Evolutionary conservation across 108 stramenopile species (phyloP), one percentile per base, ranked within the genome.

Genomic region (Licmophora abbreviata): DNA sequence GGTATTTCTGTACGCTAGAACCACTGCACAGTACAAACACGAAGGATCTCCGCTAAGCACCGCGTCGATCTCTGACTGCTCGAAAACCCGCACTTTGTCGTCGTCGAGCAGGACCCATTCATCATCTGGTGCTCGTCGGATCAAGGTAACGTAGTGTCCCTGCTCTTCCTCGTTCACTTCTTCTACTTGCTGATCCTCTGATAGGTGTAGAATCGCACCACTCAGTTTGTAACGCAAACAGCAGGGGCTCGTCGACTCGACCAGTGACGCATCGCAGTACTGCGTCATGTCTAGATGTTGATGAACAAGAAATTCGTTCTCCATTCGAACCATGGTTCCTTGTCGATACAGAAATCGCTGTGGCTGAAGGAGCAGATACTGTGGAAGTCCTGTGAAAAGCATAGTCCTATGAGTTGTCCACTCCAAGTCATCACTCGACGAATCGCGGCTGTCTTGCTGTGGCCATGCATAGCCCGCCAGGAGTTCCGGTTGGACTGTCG

Each of bases 191-290:
- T 58, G 32, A 20, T 35, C 1, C 25, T 71, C 63, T 15, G 11
- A 22, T 14, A 73, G 53, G 48, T 73, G 72, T 22, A 75, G 29
- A 21, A 75, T 64, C 10, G 42, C 74, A 27, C 68, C 74, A 21
- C 17, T n/a, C 12, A 70, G 25, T 17, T 29, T 15, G 18, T 54
- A 17, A 0, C 23, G 41, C 20, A 41, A 22, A 49, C 32, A 21
- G 21, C 8, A 4, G 11, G 9, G 25, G 21, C 7, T 21, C 9
- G 18, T 8, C 15, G 18, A 46, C 20, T 17, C 33, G 22, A 48
- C 32, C 18, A 18, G 40, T 8, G 57, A 48, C 18, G 56, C 12
- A 46, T 57, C 25, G 28, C 14, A 42, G n/a, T 28, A 29, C 5
- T 26, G 4, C 15, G 15, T 29, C 38, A 44, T 41, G 3, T 29